Conservation (phyloP, 78 protist genomes). For the Guillardia theta region DNA sequence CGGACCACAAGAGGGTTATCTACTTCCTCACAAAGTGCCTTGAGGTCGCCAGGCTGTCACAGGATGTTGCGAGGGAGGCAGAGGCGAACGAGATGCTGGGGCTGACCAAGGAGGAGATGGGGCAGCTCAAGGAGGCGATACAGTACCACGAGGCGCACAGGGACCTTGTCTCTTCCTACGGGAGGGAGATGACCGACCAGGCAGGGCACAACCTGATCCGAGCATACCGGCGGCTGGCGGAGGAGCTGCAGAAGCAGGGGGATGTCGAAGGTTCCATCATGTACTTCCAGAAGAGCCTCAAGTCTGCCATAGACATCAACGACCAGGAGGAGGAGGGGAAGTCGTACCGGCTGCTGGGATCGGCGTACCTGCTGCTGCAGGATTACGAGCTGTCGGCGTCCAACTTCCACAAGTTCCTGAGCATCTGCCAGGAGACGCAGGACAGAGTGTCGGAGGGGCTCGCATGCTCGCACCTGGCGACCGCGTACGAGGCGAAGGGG, state of each 20-base stretch:
- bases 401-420: not conserved
- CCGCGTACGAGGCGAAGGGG: constrained; percentile 17
- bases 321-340: not conserved
- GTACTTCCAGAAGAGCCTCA: not conserved
- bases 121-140: not conserved
- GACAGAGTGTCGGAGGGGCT: not conserved
- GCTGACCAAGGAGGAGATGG: not conserved
- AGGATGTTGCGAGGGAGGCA: not conserved
- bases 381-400: not conserved
- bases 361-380: not conserved
- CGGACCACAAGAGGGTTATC: not conserved
- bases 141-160: not conserved
- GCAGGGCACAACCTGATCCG: not conserved
- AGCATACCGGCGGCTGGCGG: not conserved
- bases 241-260: not conserved
- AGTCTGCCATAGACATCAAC: not conserved
- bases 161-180: not conserved
- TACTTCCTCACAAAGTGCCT: not conserved
- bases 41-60: not conserved
- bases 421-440: not conserved
- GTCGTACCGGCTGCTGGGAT: not conserved
- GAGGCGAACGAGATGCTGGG: not conserved
- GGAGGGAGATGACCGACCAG: not conserved
- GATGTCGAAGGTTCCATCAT: not conserved
- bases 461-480: not conserved